Conservation (phyloP, 257 asterid species). For the Capsicum baccatum region DNA sequence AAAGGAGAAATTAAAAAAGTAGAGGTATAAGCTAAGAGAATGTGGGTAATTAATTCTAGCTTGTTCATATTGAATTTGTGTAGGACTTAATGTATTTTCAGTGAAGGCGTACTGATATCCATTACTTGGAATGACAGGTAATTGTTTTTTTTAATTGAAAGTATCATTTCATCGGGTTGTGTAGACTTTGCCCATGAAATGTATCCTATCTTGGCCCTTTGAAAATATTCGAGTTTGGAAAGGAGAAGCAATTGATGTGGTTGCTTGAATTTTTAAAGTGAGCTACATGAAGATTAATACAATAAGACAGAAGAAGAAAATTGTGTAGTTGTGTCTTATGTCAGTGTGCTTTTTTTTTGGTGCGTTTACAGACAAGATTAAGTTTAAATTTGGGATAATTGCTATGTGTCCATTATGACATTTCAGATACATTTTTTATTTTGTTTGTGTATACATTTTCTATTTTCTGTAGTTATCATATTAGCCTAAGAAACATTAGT, state of each 20-base stretch:
- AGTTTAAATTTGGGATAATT: background rate
- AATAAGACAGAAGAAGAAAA: background rate
- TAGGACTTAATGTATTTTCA: background rate
- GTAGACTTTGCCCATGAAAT: background rate
- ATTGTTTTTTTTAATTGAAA: background rate
- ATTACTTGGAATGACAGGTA: background rate
- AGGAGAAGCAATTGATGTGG: background rate
- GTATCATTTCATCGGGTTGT: slow-evolving; percentile 18
- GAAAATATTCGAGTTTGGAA: too few species aligned
- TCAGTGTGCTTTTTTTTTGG: background rate
- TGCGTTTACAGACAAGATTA: background rate
- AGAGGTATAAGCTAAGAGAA: slow-evolving; percentile 24
- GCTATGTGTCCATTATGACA: background rate
- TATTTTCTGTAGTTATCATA: background rate
- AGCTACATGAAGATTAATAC: background rate
- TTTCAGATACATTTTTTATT: too few species aligned
- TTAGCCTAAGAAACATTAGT: background rate
- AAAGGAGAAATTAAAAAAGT: slow-evolving; percentile 65
- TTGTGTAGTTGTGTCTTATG: background rate
- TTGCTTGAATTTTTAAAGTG: background rate
- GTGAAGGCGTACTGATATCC: background rate
- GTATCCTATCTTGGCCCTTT: too few species aligned
- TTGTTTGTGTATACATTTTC: background rate
- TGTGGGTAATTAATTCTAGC: background rate
- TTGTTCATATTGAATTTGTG: slow-evolving; percentile 18